Percentiles rank a stretch among this genome's conserved stretches.
These are phyloP conservation scores for Rhodofomes roseus DNA, from an alignment of 1,284 basidiomycete genomes.

Conservation along the genomic window DNA sequence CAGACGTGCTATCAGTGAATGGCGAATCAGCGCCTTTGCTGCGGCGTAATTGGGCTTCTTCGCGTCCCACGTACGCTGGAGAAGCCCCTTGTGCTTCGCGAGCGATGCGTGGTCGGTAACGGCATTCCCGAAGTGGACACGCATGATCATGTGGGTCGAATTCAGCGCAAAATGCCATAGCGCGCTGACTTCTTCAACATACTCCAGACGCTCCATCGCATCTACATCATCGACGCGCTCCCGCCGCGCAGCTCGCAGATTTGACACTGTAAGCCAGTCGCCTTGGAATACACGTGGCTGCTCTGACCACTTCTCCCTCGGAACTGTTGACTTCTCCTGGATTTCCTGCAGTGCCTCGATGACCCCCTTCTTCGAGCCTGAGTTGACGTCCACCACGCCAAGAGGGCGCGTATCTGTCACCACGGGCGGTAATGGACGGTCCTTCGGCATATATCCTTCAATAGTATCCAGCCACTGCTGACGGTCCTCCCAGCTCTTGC, in stretches of 20 bases:
- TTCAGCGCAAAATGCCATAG: background rate
- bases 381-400: background rate
- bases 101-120: background rate
- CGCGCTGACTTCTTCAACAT: background rate
- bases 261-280: background rate
- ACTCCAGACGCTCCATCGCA: background rate
- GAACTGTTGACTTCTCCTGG: background rate
- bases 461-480: background rate
- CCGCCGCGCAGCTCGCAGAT: background rate
- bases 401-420: background rate
- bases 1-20: background rate
- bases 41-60: background rate
- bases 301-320: background rate
- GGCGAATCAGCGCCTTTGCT: background rate
- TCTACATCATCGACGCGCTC: background rate
- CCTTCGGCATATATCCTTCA: background rate
- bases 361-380: background rate
- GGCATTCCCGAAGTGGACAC: background rate
- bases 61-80: background rate
- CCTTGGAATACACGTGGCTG: background rate
- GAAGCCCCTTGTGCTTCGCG: background rate
- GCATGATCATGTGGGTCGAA: background rate
- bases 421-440: background rate
- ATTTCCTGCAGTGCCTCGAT: background rate
- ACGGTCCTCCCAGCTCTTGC: background rate